phyloP scores from a whole-genome alignment of 73 alveolate species.

The Symbiodinium natans region DNA sequence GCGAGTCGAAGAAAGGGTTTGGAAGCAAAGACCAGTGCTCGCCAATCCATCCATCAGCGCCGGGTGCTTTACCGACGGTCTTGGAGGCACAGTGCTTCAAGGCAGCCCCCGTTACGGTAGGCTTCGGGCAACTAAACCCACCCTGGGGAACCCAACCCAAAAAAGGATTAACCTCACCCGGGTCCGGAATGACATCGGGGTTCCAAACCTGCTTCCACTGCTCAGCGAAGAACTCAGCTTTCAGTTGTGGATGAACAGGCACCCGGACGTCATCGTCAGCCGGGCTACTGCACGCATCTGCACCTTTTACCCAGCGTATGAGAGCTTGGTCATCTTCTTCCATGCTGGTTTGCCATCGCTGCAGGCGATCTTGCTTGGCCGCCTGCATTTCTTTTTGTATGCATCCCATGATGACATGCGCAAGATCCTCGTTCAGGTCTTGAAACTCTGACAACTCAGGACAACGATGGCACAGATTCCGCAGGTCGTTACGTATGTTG shows the following conservation, averaged over 20 bases:
- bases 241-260: conserved; percentile 36
- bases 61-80: not conserved
- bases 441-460: conserved; percentile 9
- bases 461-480: not conserved
- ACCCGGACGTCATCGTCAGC: not conserved
- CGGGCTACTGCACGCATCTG: not conserved
- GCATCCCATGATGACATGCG: not conserved
- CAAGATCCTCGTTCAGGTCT: not conserved
- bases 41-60: conserved; percentile 29
- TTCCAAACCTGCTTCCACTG: not conserved
- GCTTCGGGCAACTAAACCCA: not conserved
- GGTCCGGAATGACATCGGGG: not conserved
- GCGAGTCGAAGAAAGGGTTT: not conserved
- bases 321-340: not conserved
- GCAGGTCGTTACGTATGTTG: not conserved
- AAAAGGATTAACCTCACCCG: not conserved
- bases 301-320: conserved; percentile 30
- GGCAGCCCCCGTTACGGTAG: not conserved
- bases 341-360: not conserved
- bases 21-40: conserved; percentile 9
- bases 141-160: not conserved
- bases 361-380: not conserved
- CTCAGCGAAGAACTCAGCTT: conserved; percentile 9
- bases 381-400: not conserved
- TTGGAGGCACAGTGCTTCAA: not conserved